phyloP scores from a whole-genome alignment of 169 alveolate genomes.

The Plasmodium vivax region DNA sequence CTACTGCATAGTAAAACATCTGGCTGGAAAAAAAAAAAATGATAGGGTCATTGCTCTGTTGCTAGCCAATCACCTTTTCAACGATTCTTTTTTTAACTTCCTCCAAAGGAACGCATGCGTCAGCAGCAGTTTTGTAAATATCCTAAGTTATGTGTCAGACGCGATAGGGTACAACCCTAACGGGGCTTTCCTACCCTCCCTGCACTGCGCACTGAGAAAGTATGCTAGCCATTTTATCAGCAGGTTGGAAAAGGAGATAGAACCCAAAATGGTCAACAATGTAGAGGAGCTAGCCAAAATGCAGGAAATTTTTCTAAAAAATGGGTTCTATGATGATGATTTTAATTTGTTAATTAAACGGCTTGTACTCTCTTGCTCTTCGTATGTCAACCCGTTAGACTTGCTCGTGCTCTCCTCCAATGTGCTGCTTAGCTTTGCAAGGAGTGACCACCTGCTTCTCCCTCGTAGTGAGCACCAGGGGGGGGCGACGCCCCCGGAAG shows the following conservation, averaged over 20 bases:
- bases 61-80: constrained; percentile 9
- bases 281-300: constrained; percentile 1
- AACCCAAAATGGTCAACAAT: not conserved
- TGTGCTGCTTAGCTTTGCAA: constrained; percentile 23
- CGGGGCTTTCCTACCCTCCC: not conserved
- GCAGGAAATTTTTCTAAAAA: constrained; percentile 19
- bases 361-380: constrained; percentile 7
- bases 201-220: not conserved
- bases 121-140: not conserved
- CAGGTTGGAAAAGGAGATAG: not conserved
- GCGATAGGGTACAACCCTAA: not conserved
- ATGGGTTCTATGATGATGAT: not conserved
- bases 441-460: not conserved
- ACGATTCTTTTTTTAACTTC: constrained; percentile 6
- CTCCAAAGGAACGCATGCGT: not conserved
- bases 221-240: constrained; percentile 16
- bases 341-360: constrained; percentile 25
- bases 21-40: constrained; percentile 9
- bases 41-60: not conserved
- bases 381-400: constrained; percentile 9
- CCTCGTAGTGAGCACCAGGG: not conserved
- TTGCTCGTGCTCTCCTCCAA: not conserved
- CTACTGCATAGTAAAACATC: constrained; percentile 42
- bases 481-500: not conserved
- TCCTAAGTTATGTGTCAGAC: constrained; percentile 7